phyloP scores from a whole-genome alignment of 352 stramenopile genomes.

The Phytophthora cajani region DNA sequence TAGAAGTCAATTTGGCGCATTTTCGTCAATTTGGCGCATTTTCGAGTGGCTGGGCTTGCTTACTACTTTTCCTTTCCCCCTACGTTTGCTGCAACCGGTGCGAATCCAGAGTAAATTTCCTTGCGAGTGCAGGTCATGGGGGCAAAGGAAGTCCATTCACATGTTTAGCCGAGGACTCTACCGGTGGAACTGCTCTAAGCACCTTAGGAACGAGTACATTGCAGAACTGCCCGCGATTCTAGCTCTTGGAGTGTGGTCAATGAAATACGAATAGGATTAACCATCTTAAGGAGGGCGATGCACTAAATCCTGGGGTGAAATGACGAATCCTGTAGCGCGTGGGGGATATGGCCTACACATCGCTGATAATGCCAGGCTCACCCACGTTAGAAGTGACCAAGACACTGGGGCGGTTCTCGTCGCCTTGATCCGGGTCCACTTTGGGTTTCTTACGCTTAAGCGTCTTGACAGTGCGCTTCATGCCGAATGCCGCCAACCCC shows the following conservation, averaged over 20 bases:
- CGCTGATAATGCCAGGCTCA: slow-evolving; percentile 22
- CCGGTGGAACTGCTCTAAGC: too few species aligned
- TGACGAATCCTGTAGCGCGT: background rate
- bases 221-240: too few species aligned
- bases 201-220: too few species aligned
- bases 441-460: slow-evolving; percentile 15
- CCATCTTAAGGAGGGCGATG: background rate
- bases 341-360: slow-evolving; percentile 18
- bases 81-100: too few species aligned
- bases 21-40: too few species aligned
- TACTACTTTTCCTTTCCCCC: too few species aligned
- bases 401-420: slow-evolving; percentile 22
- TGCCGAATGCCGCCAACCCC: slow-evolving; percentile 13
- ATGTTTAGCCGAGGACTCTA: too few species aligned
- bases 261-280: background rate
- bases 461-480: slow-evolving; percentile 17
- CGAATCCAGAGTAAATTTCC: too few species aligned
- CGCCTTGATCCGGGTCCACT: background rate
- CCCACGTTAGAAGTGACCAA: slow-evolving; percentile 26
- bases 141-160: too few species aligned
- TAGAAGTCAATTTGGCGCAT: too few species aligned
- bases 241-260: background rate
- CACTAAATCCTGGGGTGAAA: background rate
- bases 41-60: too few species aligned
- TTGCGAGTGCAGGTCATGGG: too few species aligned